Percentiles rank a stretch among this genome's conserved stretches.
Conservation (phyloP, 345 rosid species). For the Pugionium dolabratum region DNA sequence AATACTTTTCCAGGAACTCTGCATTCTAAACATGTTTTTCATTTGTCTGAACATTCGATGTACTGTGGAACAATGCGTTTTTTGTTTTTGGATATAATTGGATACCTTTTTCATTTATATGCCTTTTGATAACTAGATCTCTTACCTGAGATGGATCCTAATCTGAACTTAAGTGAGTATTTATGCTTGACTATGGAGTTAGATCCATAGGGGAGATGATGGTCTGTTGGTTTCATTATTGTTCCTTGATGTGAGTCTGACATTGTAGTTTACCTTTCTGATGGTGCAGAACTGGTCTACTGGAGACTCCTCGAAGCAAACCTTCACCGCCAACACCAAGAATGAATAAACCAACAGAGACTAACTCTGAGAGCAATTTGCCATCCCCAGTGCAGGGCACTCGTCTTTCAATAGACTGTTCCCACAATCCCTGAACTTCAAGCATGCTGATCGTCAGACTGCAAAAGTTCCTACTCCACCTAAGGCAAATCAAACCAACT, state of each 20-base stretch:
- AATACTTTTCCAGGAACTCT: slow-evolving; percentile 8
- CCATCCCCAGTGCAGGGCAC: slow-evolving; percentile 56
- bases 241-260: slow-evolving; percentile 49
- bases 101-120: neutral
- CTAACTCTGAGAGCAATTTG: slow-evolving; percentile 64
- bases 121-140: slow-evolving; percentile 10
- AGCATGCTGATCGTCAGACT: slow-evolving; percentile 67
- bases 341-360: slow-evolving; percentile 52
- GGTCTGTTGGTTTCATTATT: slow-evolving; percentile 27
- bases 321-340: slow-evolving; percentile 67
- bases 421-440: slow-evolving; percentile 65
- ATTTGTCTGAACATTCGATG: too few relatives aligned
- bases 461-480: slow-evolving; percentile 62
- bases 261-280: slow-evolving; percentile 43
- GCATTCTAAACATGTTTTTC: too few relatives aligned
- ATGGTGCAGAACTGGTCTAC: slow-evolving; percentile 58
- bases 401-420: slow-evolving; percentile 71
- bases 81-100: too few relatives aligned
- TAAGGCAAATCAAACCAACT: slow-evolving; percentile 53
- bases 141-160: slow-evolving; percentile 3
- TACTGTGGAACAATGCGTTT: too few relatives aligned
- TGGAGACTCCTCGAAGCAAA: slow-evolving; percentile 81
- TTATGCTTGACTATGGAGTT: neutral
- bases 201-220: slow-evolving; percentile 21
- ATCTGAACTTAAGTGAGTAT: neutral